Conservation (phyloP, 176 grass and related monocot species). For the Zizania latifolia region DNA sequence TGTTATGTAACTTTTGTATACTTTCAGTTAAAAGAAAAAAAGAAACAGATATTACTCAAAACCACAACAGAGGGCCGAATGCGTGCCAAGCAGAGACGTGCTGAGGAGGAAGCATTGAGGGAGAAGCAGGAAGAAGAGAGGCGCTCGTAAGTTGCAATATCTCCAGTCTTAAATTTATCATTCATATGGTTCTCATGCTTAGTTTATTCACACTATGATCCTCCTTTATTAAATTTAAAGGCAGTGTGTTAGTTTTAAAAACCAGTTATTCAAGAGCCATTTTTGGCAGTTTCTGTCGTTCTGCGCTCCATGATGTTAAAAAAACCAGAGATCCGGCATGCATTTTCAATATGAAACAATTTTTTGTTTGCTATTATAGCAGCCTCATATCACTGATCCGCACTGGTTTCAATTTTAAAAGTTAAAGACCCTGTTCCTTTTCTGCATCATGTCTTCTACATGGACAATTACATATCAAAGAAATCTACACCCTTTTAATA, state of each 20-base stretch:
- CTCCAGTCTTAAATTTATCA: conserved; percentile 17
- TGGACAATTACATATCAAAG: not conserved
- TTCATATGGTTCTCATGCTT: not conserved
- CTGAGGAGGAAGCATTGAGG: conserved; percentile 76
- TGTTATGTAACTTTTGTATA: conserved; percentile 3
- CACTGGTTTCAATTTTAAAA: conserved; percentile 1
- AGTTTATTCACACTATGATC: conserved; percentile 11
- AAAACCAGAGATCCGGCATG: not conserved
- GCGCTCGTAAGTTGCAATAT: conserved; percentile 59
- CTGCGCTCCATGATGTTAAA: not conserved
- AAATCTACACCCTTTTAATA: not conserved
- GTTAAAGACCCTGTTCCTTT: too few species aligned
- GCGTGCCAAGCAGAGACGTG: conserved; percentile 72
- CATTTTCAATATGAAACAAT: conserved; percentile 17
- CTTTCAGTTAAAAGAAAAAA: conserved; percentile 92
- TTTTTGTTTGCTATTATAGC: not conserved
- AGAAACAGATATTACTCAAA: conserved; percentile 85
- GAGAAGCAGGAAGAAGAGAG: conserved; percentile 87
- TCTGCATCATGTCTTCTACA: too few species aligned
- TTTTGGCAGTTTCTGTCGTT: not conserved
- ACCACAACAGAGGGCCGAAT: conserved; percentile 83
- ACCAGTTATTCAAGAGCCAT: conserved; percentile 2
- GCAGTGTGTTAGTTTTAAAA: not conserved
- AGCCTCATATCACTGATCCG: not conserved
- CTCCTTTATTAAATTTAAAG: conserved; percentile 12